A percentile compares a stretch with the other conserved stretches of the same genome.
These are phyloP conservation scores for Elsinoe australis DNA, from an alignment of 2,329 filamentous ascomycete genomes.

Conservation along the genomic window DNA sequence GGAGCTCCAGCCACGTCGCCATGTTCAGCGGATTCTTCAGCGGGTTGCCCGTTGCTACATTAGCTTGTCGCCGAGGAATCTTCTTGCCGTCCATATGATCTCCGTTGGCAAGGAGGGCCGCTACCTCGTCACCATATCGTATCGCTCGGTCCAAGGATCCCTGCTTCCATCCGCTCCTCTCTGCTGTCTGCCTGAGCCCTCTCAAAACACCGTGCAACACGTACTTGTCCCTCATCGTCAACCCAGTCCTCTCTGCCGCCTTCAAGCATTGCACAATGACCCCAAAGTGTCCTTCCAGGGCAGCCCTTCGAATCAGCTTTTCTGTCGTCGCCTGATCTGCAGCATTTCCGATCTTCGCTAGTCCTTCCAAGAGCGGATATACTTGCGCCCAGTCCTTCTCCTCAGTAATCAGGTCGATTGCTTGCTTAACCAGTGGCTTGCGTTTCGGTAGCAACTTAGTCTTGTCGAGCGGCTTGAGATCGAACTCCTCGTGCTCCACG, in stretches of 20 bases:
- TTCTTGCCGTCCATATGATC: slow-evolving; percentile 31
- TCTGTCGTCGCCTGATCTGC: slow-evolving; percentile 24
- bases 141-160: slow-evolving; percentile 34
- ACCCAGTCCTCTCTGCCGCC: slow-evolving; percentile 28
- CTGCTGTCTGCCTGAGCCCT: slow-evolving; percentile 31
- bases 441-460: slow-evolving; percentile 27
- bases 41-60: slow-evolving; percentile 25
- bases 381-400: slow-evolving; percentile 32
- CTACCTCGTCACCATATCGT: slow-evolving; percentile 33
- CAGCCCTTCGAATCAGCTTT: slow-evolving; percentile 31
- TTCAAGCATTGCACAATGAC: slow-evolving; percentile 30
- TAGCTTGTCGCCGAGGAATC: not conserved
- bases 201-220: slow-evolving; percentile 32
- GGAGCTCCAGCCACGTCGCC: slow-evolving; percentile 38
- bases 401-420: slow-evolving; percentile 27
- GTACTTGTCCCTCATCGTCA: slow-evolving; percentile 28
- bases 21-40: slow-evolving; percentile 33
- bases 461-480: slow-evolving; percentile 30
- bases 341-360: slow-evolving; percentile 24
- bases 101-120: slow-evolving; percentile 35
- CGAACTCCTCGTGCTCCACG: slow-evolving; percentile 35
- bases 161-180: slow-evolving; percentile 31
- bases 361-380: slow-evolving; percentile 28
- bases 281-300: slow-evolving; percentile 25
- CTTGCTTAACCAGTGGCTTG: slow-evolving; percentile 24